Base-by-base conservation (phyloP, 805 yeast genomes). In the Candida koratica region DNA sequence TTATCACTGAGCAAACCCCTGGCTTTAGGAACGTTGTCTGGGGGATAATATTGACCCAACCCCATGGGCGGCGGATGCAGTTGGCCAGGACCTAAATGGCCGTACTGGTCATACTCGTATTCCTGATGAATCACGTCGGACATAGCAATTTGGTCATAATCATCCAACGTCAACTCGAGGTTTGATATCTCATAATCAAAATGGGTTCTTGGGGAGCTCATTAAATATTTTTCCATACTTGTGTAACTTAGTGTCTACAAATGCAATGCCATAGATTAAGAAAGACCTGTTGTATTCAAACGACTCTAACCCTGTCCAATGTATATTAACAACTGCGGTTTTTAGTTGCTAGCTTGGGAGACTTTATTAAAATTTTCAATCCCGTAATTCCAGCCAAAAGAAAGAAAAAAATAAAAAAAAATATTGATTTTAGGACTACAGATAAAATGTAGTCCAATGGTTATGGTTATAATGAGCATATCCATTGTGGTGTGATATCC, bases 131-230 rank as follows among this genome's bases (percentile, higher is more conserved):
- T 28, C 11, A 32, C 20, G 20, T 37, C 37, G 5, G 32, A 26
- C 24, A 37, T 15, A 16, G 34, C 45, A n/a, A 30, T n/a, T 19
- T 28, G 45, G 9, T 42, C 42, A 19, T 36, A 36, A 13, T 35
- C 25, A 8, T 43, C 43, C 11, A 37, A 15, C 13, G 20, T 35
- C 5, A 37, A 9, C 9, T 39, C 44, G 23, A 40, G 19, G 22
- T 38, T 34, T 9, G 23, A 33, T n/a, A 28, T 28, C n/a, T 44
- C 47, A 27, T 36, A 36, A 14, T 44, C 44, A 20, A 41, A 36
- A 13, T 39, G 36, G 9, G 28, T 33, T 36, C 43, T 42, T 11
- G 47, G 47, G 23, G 47, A 43, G 35, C 45, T 40, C 45, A 44
- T 41, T 19, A 41, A 34, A 27, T 43, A 40, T 16, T 44, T 44